Percentiles rank a stretch among this genome's conserved stretches.
phyloP scores from a whole-genome alignment of 805 yeast species.

The Tetrapisispora iriomotensis region DNA sequence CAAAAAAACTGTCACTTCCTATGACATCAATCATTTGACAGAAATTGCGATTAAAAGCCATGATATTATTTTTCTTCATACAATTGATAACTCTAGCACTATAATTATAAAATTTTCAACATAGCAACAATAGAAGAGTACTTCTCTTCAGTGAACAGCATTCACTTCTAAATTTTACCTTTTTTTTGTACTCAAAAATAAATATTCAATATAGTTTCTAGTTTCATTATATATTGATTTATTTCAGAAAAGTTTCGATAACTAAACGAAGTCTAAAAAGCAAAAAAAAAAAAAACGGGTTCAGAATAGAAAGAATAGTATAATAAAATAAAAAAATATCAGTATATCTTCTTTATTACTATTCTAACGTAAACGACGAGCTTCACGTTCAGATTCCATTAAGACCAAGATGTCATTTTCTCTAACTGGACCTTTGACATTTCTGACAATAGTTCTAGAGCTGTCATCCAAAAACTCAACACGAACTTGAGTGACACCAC shows the following conservation, averaged over 20 bases:
- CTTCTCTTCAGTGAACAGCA: not conserved
- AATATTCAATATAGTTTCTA: not conserved
- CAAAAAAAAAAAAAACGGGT: not conserved
- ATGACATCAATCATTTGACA: conserved; percentile 1
- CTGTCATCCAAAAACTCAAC: conserved; percentile 94
- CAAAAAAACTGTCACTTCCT: not conserved
- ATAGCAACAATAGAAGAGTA: not conserved
- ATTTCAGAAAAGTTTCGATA: not conserved
- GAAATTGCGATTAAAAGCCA: no score
- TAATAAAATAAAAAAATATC: not conserved
- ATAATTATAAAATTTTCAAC: not conserved
- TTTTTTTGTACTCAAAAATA: not conserved
- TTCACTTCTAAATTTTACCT: no score
- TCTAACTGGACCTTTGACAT: conserved; percentile 96
- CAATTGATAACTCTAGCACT: not conserved
- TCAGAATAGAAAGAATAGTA: not conserved
- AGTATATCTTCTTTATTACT: not conserved
- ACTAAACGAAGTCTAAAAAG: no score
- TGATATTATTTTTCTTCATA: no score
- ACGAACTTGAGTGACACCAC: conserved; percentile 99
- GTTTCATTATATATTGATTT: conserved; percentile 1
- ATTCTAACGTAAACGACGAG: conserved; percentile 76
- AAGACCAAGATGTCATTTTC: conserved; percentile 97
- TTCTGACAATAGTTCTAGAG: conserved; percentile 92
- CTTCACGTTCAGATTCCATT: conserved; percentile 99